These are phyloP conservation scores for Thraustotheca clavata DNA, from an alignment of 352 stramenopile species.

Conservation along the genomic window DNA sequence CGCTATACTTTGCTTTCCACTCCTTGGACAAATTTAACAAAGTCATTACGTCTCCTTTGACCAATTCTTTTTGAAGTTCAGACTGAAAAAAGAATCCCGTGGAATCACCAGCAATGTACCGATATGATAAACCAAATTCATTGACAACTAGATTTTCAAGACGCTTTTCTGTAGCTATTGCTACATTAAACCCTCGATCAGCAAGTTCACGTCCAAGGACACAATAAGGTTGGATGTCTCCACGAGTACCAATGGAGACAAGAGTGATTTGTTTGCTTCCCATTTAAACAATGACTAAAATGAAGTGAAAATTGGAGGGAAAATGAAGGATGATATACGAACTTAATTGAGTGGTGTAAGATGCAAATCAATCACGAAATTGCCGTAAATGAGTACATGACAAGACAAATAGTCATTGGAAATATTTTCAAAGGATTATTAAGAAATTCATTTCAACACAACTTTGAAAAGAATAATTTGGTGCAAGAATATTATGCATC, in stretches of 20 bases:
- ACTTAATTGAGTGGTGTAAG: too few relatives aligned
- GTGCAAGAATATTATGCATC: too few relatives aligned
- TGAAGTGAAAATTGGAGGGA: too few relatives aligned
- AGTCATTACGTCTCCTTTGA: not conserved
- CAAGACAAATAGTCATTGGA: too few relatives aligned
- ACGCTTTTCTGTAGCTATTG: conserved; percentile 8
- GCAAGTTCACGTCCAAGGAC: conserved; percentile 3
- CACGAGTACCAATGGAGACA: not conserved
- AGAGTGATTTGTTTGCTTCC: not conserved
- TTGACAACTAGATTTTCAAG: not conserved
- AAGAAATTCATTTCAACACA: too few relatives aligned
- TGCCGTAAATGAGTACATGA: too few relatives aligned
- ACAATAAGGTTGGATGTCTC: conserved; percentile 6
- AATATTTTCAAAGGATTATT: too few relatives aligned
- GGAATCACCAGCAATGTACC: not conserved
- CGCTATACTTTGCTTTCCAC: not conserved
- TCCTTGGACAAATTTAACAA: conserved; percentile 4
- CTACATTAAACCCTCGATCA: not conserved
- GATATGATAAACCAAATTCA: conserved; percentile 3
- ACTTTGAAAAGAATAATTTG: too few relatives aligned
- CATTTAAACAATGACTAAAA: too few relatives aligned
- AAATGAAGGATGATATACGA: too few relatives aligned
- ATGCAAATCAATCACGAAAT: too few relatives aligned
- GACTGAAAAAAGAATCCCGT: not conserved
- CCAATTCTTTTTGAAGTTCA: conserved; percentile 3